Percentiles rank a stretch among this genome's conserved stretches.
Evolutionary conservation across 2,329 filamentous ascomycete species (phyloP).

Genomic region (Ophidiomyces ophidiicola): DNA sequence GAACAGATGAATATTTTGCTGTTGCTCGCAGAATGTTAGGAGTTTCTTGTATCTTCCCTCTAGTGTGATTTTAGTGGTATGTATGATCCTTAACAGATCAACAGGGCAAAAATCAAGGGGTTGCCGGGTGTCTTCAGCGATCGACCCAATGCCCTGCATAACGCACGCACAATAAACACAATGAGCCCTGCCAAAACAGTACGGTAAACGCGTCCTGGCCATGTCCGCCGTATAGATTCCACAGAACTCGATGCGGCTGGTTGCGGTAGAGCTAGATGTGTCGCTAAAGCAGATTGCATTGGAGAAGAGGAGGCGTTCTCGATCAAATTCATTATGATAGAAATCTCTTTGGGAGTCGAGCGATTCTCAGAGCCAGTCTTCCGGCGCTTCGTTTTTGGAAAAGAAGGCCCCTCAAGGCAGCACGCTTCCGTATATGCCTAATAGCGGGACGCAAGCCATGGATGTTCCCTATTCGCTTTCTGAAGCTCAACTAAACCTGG

Average conservation of each 20-base stretch:
- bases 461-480: conserved; percentile 40
- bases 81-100: conserved; percentile 20
- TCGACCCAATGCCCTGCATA: conserved; percentile 25
- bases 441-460: conserved; percentile 56
- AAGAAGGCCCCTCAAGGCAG: conserved; percentile 21
- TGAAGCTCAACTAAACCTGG: conserved; percentile 37
- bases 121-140: conserved; percentile 24
- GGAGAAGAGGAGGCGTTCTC: conserved; percentile 2
- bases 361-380: conserved; percentile 15
- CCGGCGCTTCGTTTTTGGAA: conserved; percentile 1
- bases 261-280: conserved; percentile 12
- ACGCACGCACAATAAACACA: conserved; percentile 38
- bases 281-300: conserved; percentile 14
- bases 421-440: conserved; percentile 36
- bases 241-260: conserved; percentile 8
- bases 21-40: conserved; percentile 17
- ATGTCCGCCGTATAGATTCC: conserved; percentile 34
- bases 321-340: background rate
- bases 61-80: conserved; percentile 16
- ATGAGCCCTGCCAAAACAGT: conserved; percentile 53
- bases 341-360: background rate
- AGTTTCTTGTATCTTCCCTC: conserved; percentile 17
- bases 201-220: conserved; percentile 46
- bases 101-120: conserved; percentile 27
- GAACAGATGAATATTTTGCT: conserved; percentile 17